These are phyloP conservation scores for Boechera divaricarpa DNA, from an alignment of 345 rosid species.

Conservation along the genomic window DNA sequence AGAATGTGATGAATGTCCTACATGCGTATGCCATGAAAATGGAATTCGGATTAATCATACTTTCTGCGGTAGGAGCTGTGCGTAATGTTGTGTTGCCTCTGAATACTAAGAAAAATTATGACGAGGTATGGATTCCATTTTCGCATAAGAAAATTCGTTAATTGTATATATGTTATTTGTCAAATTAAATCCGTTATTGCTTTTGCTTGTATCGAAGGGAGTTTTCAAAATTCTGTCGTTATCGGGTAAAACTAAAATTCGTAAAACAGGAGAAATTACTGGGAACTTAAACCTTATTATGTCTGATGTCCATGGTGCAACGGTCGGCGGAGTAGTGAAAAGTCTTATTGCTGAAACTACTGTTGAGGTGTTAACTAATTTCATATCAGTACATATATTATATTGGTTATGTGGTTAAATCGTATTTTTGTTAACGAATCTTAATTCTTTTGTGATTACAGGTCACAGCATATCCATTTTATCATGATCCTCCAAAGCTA, in stretches of 20 bases:
- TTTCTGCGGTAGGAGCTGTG: neutral
- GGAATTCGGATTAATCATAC: neutral
- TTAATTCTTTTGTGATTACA: neutral
- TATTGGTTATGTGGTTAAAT: neutral
- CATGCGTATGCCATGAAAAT: neutral
- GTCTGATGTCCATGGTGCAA: neutral
- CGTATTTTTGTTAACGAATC: neutral
- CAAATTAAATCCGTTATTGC: neutral
- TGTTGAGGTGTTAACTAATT: constrained; percentile 15
- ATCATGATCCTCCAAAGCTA: neutral
- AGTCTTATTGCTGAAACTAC: neutral
- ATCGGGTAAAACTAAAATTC: neutral
- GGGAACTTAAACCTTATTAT: constrained; percentile 4
- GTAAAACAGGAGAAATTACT: neutral
- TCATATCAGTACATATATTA: neutral
- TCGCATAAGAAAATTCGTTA: neutral
- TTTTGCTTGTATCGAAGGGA: constrained; percentile 5
- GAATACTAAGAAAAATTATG: neutral
- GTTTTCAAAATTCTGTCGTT: neutral
- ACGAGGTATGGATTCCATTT: neutral
- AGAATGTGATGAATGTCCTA: constrained; percentile 3
- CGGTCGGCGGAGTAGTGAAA: neutral
- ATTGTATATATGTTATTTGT: neutral
- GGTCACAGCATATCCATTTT: neutral
- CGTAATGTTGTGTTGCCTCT: neutral